A percentile compares a stretch with the other conserved stretches of the same genome.
phyloP scores from a whole-genome alignment of 805 yeast species.

The Torulaspora maleeae region DNA sequence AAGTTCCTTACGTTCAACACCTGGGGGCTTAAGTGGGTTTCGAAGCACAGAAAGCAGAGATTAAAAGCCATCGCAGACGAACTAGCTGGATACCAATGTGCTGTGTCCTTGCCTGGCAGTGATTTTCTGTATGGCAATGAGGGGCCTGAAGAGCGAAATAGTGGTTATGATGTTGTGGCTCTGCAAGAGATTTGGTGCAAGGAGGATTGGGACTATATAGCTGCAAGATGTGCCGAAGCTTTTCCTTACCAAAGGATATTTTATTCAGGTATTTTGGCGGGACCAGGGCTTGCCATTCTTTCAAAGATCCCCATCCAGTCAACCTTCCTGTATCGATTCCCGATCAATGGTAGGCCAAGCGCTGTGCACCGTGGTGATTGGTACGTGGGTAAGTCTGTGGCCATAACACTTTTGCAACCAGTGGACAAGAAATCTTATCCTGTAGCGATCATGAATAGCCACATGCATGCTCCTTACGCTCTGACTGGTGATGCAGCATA shows the following conservation, averaged over 20 bases:
- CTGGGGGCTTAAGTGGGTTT: slow-evolving; percentile 86
- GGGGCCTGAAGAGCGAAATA: slow-evolving; percentile 1
- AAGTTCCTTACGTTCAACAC: slow-evolving; percentile 66
- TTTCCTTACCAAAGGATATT: slow-evolving; percentile 69
- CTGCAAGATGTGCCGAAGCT: slow-evolving; percentile 38
- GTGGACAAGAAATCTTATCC: slow-evolving; percentile 44
- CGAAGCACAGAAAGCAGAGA: slow-evolving; percentile 63
- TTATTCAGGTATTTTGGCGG: slow-evolving; percentile 79
- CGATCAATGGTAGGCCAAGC: slow-evolving; percentile 89
- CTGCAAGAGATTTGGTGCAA: slow-evolving; percentile 93
- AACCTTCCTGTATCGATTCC: slow-evolving; percentile 76
- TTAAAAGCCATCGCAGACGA: slow-evolving; percentile 68
- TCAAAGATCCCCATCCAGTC: slow-evolving; percentile 79
- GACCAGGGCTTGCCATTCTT: slow-evolving; percentile 86
- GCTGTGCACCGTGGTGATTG: slow-evolving; percentile 96
- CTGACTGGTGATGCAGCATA: slow-evolving; percentile 81
- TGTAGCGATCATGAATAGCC: slow-evolving; percentile 81
- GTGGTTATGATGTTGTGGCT: slow-evolving; percentile 75
- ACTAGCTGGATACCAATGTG: slow-evolving; percentile 39
- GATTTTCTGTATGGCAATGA: slow-evolving; percentile 3
- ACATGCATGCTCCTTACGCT: slow-evolving; percentile 96
- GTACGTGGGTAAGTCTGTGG: slow-evolving; percentile 90
- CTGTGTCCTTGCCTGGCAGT: slow-evolving; percentile 20
- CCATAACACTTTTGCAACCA: slow-evolving; percentile 64
- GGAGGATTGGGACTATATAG: slow-evolving; percentile 72